These are phyloP conservation scores for Coemansia sp. DNA, from an alignment of 192 early-diverging fungal genomes.

Conservation along the genomic window DNA sequence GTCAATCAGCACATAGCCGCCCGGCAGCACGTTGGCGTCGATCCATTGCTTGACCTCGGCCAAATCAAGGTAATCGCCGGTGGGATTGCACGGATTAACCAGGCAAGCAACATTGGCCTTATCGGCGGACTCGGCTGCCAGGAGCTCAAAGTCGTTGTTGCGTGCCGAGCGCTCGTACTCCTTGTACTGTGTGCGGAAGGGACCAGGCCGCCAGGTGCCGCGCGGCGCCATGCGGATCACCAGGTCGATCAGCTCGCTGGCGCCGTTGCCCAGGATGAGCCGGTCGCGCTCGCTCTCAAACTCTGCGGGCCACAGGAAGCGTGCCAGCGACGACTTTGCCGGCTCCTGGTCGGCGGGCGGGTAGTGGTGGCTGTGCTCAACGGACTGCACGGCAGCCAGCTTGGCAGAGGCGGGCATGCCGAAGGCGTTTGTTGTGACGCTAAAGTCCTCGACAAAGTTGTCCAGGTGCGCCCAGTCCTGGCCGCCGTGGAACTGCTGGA, in stretches of 20 bases:
- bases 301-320: constrained; percentile 71
- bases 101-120: constrained; percentile 73
- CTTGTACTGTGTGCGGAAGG: constrained; percentile 83
- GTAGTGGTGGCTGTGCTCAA: constrained; percentile 78
- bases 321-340: constrained; percentile 73
- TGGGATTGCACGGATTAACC: constrained; percentile 92
- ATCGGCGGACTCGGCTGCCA: constrained; percentile 53
- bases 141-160: constrained; percentile 67
- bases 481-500: constrained; percentile 86
- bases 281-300: constrained; percentile 57
- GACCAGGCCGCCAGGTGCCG: constrained; percentile 82
- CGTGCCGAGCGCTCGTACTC: constrained; percentile 85
- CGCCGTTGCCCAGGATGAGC: constrained; percentile 83
- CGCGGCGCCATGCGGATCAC: constrained; percentile 72
- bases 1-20: constrained; percentile 80
- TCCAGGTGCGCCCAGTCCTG: constrained; percentile 77
- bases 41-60: constrained; percentile 75
- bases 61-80: constrained; percentile 78
- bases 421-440: constrained; percentile 85
- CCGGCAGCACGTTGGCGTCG: constrained; percentile 65
- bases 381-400: constrained; percentile 63
- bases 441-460: constrained; percentile 91
- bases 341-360: constrained; percentile 91
- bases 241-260: constrained; percentile 86
- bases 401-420: constrained; percentile 75